Evolutionary conservation across 2,329 filamentous ascomycete genomes (phyloP).

Genomic region (Pseudocercospora musae): DNA sequence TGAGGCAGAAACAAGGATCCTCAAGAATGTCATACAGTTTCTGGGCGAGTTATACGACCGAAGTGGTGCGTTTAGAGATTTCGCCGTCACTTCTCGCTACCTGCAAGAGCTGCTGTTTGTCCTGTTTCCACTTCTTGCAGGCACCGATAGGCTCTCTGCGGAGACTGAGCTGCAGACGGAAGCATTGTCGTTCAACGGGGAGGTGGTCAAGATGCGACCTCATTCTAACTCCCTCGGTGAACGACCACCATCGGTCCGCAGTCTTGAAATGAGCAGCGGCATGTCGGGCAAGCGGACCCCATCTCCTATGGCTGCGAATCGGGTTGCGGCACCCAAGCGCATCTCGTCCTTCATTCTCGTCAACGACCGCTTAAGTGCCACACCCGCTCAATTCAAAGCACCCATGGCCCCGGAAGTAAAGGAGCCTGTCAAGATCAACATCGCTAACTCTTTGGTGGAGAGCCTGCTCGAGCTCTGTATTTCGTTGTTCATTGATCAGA

Average conservation of each 20-base stretch:
- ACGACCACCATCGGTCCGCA: slow-evolving; percentile 67
- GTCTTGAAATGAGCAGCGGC: slow-evolving; percentile 54
- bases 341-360: slow-evolving; percentile 90
- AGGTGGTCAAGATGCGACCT: slow-evolving; percentile 78
- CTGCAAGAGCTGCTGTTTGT: slow-evolving; percentile 73
- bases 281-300: slow-evolving; percentile 40
- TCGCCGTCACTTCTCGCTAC: slow-evolving; percentile 75
- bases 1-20: slow-evolving; percentile 47
- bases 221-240: slow-evolving; percentile 59
- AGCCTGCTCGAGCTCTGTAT: slow-evolving; percentile 74
- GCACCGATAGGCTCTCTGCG: slow-evolving; percentile 75
- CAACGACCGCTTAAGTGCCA: slow-evolving; percentile 61
- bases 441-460: slow-evolving; percentile 70
- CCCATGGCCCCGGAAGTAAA: slow-evolving; percentile 57
- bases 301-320: slow-evolving; percentile 30
- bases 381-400: slow-evolving; percentile 61
- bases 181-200: slow-evolving; percentile 77
- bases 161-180: slow-evolving; percentile 86
- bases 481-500: slow-evolving; percentile 78
- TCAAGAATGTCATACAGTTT: slow-evolving; percentile 76
- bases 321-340: slow-evolving; percentile 66
- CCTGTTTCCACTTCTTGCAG: slow-evolving; percentile 84
- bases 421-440: slow-evolving; percentile 46
- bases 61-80: slow-evolving; percentile 77
- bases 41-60: slow-evolving; percentile 73